These are phyloP conservation scores for Debaryomyces fabryi DNA, from an alignment of 1,139 yeast species.

Conservation along the genomic window DNA sequence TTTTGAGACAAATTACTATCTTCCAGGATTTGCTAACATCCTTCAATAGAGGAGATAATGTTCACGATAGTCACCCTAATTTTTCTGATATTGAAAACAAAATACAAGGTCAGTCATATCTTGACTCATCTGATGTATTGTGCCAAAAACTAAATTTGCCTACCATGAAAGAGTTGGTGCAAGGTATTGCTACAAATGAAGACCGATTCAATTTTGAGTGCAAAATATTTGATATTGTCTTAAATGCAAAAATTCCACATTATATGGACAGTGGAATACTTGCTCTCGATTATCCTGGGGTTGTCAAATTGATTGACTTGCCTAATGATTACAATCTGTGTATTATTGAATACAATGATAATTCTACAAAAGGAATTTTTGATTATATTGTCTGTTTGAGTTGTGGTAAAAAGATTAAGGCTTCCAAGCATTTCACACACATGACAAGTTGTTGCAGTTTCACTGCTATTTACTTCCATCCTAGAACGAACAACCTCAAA, in stretches of 20 bases:
- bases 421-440: slow-evolving; percentile 24
- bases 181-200: slow-evolving; percentile 12
- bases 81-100: slow-evolving; percentile 22
- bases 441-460: slow-evolving; percentile 26
- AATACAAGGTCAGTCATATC: slow-evolving; percentile 20
- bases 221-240: slow-evolving; percentile 26
- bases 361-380: slow-evolving; percentile 20
- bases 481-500: slow-evolving; percentile 39
- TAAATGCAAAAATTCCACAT: slow-evolving; percentile 31
- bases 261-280: slow-evolving; percentile 27
- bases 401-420: slow-evolving; percentile 29
- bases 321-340: slow-evolving; percentile 40
- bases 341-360: slow-evolving; percentile 26
- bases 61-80: slow-evolving; percentile 20
- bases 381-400: slow-evolving; percentile 38
- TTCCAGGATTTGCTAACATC: slow-evolving; percentile 39
- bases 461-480: slow-evolving; percentile 49
- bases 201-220: slow-evolving; percentile 24
- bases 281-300: slow-evolving; percentile 41
- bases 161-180: slow-evolving; percentile 21
- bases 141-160: slow-evolving; percentile 26
- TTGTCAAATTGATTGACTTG: slow-evolving; percentile 40
- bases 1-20: slow-evolving; percentile 39
- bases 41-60: slow-evolving; percentile 27
- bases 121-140: slow-evolving; percentile 26